phyloP scores from a whole-genome alignment of 371 early-diverging fungal genomes.

The Entomophthora muscae region DNA sequence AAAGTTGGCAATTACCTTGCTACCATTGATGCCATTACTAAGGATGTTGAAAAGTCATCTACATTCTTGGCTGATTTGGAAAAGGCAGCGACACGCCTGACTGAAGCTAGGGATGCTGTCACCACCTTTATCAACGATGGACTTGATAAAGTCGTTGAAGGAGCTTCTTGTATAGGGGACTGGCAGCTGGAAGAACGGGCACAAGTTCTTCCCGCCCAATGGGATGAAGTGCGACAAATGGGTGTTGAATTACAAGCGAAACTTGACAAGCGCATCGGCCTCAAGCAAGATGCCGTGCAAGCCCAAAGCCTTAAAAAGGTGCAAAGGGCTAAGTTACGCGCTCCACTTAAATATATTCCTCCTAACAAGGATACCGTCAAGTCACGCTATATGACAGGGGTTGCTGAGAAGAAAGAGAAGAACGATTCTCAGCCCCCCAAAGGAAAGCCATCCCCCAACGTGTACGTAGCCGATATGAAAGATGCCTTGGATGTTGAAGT shows the following conservation, averaged over 20 bases:
- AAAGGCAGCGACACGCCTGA: constrained; percentile 16
- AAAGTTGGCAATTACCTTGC: constrained; percentile 22
- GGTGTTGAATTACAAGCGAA: no score
- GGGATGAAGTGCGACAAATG: no score
- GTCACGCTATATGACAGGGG: constrained; percentile 5
- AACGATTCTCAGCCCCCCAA: constrained; percentile 11
- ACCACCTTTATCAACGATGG: no score
- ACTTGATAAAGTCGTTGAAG: no score
- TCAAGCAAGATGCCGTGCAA: constrained; percentile 20
- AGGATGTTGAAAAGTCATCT: constrained; percentile 16
- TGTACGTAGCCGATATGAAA: constrained; percentile 36
- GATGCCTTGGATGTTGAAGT: constrained; percentile 53
- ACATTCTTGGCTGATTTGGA: constrained; percentile 23
- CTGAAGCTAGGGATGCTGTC: constrained; percentile 16
- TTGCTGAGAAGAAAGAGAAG: constrained; percentile 9
- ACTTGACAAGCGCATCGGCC: constrained; percentile 25
- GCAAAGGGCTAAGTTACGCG: constrained; percentile 7
- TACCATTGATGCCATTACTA: constrained; percentile 22
- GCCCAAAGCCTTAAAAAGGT: not conserved
- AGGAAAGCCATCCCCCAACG: constrained; percentile 16
- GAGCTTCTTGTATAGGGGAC: no score
- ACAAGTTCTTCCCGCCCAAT: no score
- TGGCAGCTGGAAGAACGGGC: no score
- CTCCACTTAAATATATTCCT: constrained; percentile 10
- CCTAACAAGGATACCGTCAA: not conserved